Evolutionary conservation across 2,329 filamentous ascomycete species (phyloP).

Genomic region (Cercospora sp.): DNA sequence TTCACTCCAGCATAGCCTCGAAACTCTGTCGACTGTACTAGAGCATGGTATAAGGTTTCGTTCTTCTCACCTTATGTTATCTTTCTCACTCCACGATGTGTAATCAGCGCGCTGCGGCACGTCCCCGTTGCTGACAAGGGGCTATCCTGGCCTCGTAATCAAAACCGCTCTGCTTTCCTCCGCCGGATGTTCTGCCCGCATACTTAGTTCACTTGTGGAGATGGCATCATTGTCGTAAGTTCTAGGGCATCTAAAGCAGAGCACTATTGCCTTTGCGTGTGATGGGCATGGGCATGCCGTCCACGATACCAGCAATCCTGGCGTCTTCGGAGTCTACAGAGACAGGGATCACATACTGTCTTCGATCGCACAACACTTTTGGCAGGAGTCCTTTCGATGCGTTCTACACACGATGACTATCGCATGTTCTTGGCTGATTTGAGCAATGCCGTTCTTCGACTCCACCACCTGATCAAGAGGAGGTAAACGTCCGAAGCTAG

Average conservation of each 20-base stretch:
- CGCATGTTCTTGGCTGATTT: conserved; percentile 16
- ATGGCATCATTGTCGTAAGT: not conserved
- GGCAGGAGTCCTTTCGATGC: not conserved
- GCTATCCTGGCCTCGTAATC: not conserved
- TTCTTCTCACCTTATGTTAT: not conserved
- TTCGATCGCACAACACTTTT: not conserved
- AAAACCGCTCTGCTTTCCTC: not conserved
- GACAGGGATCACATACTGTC: not conserved
- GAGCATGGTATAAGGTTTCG: not conserved
- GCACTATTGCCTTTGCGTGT: not conserved
- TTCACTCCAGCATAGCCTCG: not conserved
- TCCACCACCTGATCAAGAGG: conserved; percentile 10
- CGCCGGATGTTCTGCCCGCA: not conserved
- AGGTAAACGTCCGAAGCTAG: conserved; percentile 11
- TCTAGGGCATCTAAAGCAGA: not conserved
- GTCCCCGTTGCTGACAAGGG: conserved; percentile 1
- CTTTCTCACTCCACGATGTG: not conserved
- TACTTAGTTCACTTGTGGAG: not conserved
- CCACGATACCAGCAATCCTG: not conserved
- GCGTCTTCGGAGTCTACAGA: not conserved
- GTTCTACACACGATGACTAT: conserved; percentile 15
- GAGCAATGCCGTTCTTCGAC: conserved; percentile 9
- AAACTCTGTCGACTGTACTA: not conserved
- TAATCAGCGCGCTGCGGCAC: not conserved
- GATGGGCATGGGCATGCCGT: not conserved